Evolutionary conservation across 169 alveolate genomes (phyloP), one percentile per base, ranked within the genome.

Genomic region (Toxoplasma gondii): DNA sequence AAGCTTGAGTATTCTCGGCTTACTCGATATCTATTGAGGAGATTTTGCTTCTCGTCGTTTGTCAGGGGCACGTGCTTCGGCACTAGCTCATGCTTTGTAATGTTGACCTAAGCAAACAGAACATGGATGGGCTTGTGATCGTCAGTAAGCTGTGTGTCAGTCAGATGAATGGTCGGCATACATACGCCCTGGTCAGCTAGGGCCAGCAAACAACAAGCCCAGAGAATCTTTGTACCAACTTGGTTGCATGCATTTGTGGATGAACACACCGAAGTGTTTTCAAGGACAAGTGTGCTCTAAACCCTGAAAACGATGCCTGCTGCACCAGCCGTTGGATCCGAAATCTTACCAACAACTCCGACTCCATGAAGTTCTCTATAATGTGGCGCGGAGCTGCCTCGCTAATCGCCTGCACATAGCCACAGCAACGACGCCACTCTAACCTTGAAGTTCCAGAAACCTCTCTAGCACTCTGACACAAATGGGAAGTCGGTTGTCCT

Each of bases 11-110:
- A 49, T 49, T 49, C 58, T 12, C 0, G 22, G 58, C 93, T 80
- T 95, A 97, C 98, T 88, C 98, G 98, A 96, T 99, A 99, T 96
- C 99, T 97, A 93, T 98, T 98, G 49, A 99, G 97, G 31, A 99
- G 97, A 53, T 96, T 96, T 81, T 97, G 96, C 96, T 99, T 99
- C 92, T 99, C 99, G 64, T 98, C 99, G 91, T 97, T 97, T 43
- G 99, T 95, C 86, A 99, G 97, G 27, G 99, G 98, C 88, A 98
- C 97, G 95, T 99, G 99, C 96, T 97, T 97, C 43, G 99, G 99
- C 81, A 99, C 99, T 91, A 99, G 97, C 95, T 99, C 99, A 93
- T 99, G 99, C 95, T 98, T 98, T 4, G 99, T 99, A 91, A 99
- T 99, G 96, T 99, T 99, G 83, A 98, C 99, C 94, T 97, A 95